Evolutionary conservation across 805 yeast genomes (phyloP).

Genomic region (Suhomyces prunicola): DNA sequence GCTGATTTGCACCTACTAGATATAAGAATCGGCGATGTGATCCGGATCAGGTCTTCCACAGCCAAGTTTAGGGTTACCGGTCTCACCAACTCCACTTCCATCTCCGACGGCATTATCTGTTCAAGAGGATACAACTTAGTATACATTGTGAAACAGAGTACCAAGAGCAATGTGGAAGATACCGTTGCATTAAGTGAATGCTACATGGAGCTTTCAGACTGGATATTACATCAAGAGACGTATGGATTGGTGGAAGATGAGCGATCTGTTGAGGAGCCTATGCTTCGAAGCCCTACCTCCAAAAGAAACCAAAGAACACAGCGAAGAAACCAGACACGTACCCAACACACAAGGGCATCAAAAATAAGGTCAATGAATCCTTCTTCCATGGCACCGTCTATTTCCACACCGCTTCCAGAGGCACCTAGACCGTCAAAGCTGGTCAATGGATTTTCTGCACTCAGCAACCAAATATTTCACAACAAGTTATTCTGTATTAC

Average conservation of each 20-base stretch:
- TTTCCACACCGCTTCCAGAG: not conserved
- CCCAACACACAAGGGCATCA: not conserved
- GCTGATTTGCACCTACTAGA: slow-evolving; percentile 46
- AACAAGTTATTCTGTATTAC: slow-evolving; percentile 36
- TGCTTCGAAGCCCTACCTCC: not conserved
- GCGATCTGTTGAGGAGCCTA: slow-evolving; percentile 12
- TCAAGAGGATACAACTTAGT: slow-evolving; percentile 60
- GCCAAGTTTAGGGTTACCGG: slow-evolving; percentile 46
- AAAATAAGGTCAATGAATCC: not conserved
- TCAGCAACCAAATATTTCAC: slow-evolving; percentile 11
- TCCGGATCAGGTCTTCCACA: slow-evolving; percentile 33
- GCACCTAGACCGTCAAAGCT: not conserved
- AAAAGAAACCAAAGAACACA: not conserved
- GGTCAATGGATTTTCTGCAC: not conserved
- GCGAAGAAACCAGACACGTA: slow-evolving; percentile 1
- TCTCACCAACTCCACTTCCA: slow-evolving; percentile 19
- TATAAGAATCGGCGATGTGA: slow-evolving; percentile 54
- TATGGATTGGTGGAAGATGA: slow-evolving; percentile 21
- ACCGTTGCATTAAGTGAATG: slow-evolving; percentile 28
- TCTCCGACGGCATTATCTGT: slow-evolving; percentile 41
- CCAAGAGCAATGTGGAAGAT: slow-evolving; percentile 12
- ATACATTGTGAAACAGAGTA: slow-evolving; percentile 24
- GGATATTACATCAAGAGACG: slow-evolving; percentile 36
- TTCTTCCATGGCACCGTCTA: not conserved
- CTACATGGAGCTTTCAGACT: slow-evolving; percentile 38